Base-by-base conservation (phyloP, 371 early-diverging fungal species). In the Rhizopus sp. region DNA sequence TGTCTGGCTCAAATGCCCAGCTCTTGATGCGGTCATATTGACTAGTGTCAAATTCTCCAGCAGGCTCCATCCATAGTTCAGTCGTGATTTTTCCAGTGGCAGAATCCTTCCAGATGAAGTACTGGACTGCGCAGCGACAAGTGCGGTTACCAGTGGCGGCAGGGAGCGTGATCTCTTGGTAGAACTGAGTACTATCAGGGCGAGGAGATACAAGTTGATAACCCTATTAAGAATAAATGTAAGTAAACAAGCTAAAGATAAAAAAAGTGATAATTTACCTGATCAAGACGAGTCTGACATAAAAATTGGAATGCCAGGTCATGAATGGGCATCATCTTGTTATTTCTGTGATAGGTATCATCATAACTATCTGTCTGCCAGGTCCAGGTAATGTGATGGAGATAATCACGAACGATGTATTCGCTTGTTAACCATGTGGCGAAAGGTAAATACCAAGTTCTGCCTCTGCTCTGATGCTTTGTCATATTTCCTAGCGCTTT, bases 31-130 rank as follows among this genome's bases (percentile, higher is more conserved):
- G 54, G 7, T 81, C 77, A 50, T 72, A 74, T 15, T 70, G 64
- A 30, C 72, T 68, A 12, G 46, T 59, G 8, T 63, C 62, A 30
- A 64, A 63, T 23, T 46, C 73, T 1, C 70, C 64, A 31, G 68
- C 68, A 3, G 93, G 91, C 61, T 93, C 94, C 64, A 86, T 81
- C 90, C 90, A 92, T 31, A 91, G 59, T 60, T 91, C 88, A 0
- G 91, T 91, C 0, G 83, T 78, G 5, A 92, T 79, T 29, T 80
- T 80, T 5, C 79, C 78, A 7, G 77, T 76, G 3, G 59, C 63
- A 2, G 73, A 60, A 63, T 92, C 86, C 53, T 86, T 82, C 70
- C 85, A 75, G 33, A 90, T 75, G 49, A 88, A 82, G 60, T 89
- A 91, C 63, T 88, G 88, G 5, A 86, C 63, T 3, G 90, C 77